Conservation (phyloP, 805 yeast genomes). For the Wickerhamiella shivajii region DNA sequence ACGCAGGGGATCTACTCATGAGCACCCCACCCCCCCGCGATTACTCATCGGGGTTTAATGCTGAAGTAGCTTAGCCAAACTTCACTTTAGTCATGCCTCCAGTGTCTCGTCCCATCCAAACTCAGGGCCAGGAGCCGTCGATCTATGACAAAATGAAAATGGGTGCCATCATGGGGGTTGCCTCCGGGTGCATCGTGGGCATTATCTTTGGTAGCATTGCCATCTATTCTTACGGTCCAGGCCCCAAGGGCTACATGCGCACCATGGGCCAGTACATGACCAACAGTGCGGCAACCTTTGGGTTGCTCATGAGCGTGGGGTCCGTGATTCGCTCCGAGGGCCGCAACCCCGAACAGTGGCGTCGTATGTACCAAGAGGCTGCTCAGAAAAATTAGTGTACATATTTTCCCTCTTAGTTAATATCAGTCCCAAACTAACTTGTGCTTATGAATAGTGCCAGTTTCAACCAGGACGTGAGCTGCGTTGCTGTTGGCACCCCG, state of each 20-base stretch:
- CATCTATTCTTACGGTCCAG: conserved; percentile 87
- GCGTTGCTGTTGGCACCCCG: conserved; percentile 61
- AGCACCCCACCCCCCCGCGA: not conserved
- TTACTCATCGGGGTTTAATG: no score
- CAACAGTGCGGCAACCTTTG: conserved; percentile 94
- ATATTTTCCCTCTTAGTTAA: no score
- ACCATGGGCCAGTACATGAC: conserved; percentile 92
- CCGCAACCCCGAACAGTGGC: conserved; percentile 11
- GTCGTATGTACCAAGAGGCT: conserved; percentile 5
- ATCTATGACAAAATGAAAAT: conserved; percentile 93
- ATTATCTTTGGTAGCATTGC: conserved; percentile 88
- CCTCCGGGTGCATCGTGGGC: conserved; percentile 90
- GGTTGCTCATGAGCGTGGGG: conserved; percentile 91
- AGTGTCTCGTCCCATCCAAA: conserved; percentile 21
- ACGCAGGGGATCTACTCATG: conserved; percentile 78
- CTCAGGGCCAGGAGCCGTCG: conserved; percentile 38
- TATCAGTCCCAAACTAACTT: no score
- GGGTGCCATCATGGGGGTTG: conserved; percentile 94
- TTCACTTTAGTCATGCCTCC: conserved; percentile 21
- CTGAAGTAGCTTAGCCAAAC: no score
- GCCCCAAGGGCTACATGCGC: conserved; percentile 93
- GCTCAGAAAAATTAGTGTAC: conserved; percentile 3
- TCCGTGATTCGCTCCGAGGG: conserved; percentile 35
- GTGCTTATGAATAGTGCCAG: conserved; percentile 34
- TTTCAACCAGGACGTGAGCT: conserved; percentile 81